Evolutionary conservation across 2,329 filamentous ascomycete genomes (phyloP), one percentile per base, ranked within the genome.

Genomic region (Apiospora phragmitis): DNA sequence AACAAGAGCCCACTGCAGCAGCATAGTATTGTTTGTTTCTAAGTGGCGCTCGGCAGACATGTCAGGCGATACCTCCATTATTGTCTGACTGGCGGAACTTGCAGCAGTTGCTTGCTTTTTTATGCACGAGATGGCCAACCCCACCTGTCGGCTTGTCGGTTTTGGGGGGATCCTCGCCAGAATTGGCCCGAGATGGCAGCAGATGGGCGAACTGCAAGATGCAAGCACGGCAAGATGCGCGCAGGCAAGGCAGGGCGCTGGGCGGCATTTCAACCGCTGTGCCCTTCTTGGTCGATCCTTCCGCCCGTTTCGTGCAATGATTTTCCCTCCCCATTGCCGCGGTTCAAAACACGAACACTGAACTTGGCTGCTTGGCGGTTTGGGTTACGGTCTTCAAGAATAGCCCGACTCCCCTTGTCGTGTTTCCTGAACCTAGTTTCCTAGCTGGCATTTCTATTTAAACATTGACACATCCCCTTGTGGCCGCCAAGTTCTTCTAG

Each of bases 391-490:
- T 43, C 6, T 47, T 47, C 43, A 47, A 47, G 21, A 47, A 47
- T 47, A 7, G n/a, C n/a, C 47, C 47, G 47, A 26, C 11, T 21
- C 9, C 43, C 43, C 43, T 47, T 8, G 43, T 47, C 43, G 43
- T 21, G 43, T 47, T 47, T 47, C 43, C n/a, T n/a, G 7, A 41
- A 41, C 21, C 43, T n/a, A n/a, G n/a, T n/a, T 47, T 21, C 21
- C 4, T 47, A 47, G 43, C 43, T 47, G 43, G 6, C 7, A 47
- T 47, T 47, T 47, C 55, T 62, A 62, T 62, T 62, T 62, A 62
- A 38, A 38, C 55, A 62, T 62, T 62, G 55, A 62, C 55, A 62
- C 55, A 62, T 62, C 18, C 55, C 55, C 55, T 62, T 62, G 55
- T 38, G 9, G 55, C 32, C 55, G 29, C 55, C 55, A 62, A 62